These are phyloP conservation scores for Microcyclosporella mali DNA, from an alignment of 2,329 filamentous ascomycete species.

Conservation along the genomic window DNA sequence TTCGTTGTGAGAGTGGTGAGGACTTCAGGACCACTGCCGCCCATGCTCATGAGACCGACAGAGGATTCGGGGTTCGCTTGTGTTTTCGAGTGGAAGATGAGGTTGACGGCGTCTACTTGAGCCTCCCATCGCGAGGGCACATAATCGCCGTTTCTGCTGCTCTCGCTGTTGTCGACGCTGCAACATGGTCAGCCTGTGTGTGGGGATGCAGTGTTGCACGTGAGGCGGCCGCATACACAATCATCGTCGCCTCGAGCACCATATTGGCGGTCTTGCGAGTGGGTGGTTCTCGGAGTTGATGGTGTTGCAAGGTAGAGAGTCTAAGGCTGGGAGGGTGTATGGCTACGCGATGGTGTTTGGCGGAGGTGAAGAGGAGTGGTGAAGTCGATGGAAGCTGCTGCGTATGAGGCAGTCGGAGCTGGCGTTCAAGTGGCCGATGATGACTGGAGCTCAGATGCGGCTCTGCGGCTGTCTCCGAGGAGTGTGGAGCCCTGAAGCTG, in stretches of 20 bases:
- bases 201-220: conserved; percentile 1
- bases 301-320: background rate
- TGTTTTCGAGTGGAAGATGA: conserved; percentile 93
- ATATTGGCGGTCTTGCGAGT: conserved; percentile 57
- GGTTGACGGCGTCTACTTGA: conserved; percentile 88
- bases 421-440: background rate
- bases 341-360: too few relatives aligned
- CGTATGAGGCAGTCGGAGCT: background rate
- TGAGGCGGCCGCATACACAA: conserved; percentile 52
- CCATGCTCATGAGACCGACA: conserved; percentile 98
- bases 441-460: background rate
- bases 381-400: too few relatives aligned
- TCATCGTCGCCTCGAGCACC: conserved; percentile 98
- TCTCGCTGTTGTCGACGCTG: conserved; percentile 96
- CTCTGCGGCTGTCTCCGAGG: background rate
- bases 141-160: conserved; percentile 92
- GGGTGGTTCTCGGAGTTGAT: background rate
- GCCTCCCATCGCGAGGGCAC: conserved; percentile 90
- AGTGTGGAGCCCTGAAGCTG: background rate
- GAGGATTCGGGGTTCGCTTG: conserved; percentile 94
- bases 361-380: conserved; percentile 2
- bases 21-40: conserved; percentile 84
- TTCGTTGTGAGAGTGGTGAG: conserved; percentile 94
- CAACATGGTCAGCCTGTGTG: conserved; percentile 21
- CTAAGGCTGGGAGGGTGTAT: too few relatives aligned